Evolutionary conservation across 768 basidiomycete genomes (phyloP), one percentile per base, ranked within the genome.

Genomic region (Boletus tomentosulus): DNA sequence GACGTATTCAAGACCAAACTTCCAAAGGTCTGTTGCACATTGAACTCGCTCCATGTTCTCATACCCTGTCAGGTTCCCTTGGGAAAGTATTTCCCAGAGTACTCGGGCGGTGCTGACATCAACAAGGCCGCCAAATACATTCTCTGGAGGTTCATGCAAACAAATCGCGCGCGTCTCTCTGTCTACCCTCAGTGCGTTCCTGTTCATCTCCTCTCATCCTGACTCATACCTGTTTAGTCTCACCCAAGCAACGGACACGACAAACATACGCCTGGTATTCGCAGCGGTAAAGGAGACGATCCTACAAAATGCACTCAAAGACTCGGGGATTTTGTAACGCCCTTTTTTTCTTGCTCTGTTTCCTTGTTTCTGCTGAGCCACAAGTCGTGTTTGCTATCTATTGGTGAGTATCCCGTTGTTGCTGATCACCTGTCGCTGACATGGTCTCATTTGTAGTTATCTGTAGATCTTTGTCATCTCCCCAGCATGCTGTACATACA

Each of bases 41-140:
- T 19, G 19, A 19, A 19, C 19, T 19, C 19, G 19, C 19, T 19
- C 19, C 19, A 19, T 19, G n/a, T 28, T 9, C 48, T 62, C 19
- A 44, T 25, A 4, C 7, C 0, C 10, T 1, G 11, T 13, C 62
- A 86, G 85, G 81, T 87, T 0, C 87, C 87, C 4, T 70, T 92
- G n/a, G 86, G 87, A 56, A 74, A 75, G 41, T 87, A 87, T 67
- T 94, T 92, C 69, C 84, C 90, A 4, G 92, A 94, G 63, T 95
- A 95, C 68, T 88, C 89, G 1, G 91, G 91, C 31, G 92, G 92
- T 4, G 70, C 85, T 4, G 90, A 95, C 64, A 89, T 95, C 68
- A 94, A 92, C 74, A 95, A 95, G 69, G 92, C 92, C 3, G 92
- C 93, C 0, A 93, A 94, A 62, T 96, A 92, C 59, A 93, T 97